Conservation (phyloP, 441 rosid genomes). For the Populus hybrid region DNA sequence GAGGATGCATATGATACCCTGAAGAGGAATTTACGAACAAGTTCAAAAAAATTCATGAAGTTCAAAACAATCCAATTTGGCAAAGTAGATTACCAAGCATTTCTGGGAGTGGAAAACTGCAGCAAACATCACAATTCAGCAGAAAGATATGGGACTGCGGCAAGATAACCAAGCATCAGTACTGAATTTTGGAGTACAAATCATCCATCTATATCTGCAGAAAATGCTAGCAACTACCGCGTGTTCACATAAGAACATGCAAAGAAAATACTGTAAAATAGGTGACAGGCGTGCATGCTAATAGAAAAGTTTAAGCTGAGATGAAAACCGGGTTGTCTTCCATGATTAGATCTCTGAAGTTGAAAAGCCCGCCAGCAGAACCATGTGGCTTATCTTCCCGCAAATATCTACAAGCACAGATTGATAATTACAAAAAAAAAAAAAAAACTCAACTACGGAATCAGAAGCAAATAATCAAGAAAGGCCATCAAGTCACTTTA, state of each 20-base stretch:
- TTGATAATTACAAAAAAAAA: not conserved
- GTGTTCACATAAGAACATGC: not conserved
- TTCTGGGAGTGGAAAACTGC: constrained; percentile 75
- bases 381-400: constrained; percentile 93
- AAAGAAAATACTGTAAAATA: not conserved
- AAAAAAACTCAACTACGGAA: not conserved
- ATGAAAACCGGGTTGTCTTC: constrained; percentile 70
- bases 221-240: not conserved
- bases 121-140: constrained; percentile 87
- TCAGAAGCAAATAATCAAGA: constrained; percentile 5
- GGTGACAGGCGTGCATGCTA: not conserved
- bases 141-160: constrained; percentile 72
- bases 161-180: not conserved
- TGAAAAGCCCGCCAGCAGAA: constrained; percentile 89
- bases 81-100: constrained; percentile 58
- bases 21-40: not conserved
- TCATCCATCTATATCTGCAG: not conserved
- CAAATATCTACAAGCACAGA: constrained; percentile 53
- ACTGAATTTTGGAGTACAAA: not conserved
- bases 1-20: not conserved
- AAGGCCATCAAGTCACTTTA: constrained; percentile 20
- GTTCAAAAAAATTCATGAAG: constrained; percentile 8
- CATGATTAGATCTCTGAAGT: constrained; percentile 74
- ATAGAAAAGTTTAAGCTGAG: not conserved
- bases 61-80: not conserved